Conservation (phyloP, 108 stramenopile genomes). For the Schizochytrium sp. region DNA sequence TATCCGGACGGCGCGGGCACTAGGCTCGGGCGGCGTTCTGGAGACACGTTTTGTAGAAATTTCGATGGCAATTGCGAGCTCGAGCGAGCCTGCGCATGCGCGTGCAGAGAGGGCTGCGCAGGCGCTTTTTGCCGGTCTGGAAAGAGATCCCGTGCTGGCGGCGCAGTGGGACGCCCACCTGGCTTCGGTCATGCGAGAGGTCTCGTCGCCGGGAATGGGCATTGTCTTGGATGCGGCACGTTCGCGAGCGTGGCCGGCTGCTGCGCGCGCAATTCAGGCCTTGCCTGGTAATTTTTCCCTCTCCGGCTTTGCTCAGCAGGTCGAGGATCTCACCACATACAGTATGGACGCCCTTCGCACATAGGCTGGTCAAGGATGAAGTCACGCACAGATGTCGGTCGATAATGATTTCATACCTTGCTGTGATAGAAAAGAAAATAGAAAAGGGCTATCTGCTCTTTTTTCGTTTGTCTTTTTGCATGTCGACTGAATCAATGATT, state of each 20-base stretch:
- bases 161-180: background rate
- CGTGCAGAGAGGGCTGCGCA: background rate
- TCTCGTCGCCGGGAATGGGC: background rate
- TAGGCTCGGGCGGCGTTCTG: background rate
- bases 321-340: background rate
- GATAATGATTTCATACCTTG: no score
- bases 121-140: background rate
- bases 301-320: background rate
- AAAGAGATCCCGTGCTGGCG: background rate
- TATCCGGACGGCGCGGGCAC: background rate
- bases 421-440: no score
- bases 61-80: background rate
- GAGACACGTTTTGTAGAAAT: background rate
- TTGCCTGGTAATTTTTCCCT: background rate
- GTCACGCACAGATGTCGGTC: no score
- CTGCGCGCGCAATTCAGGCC: background rate
- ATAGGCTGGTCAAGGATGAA: background rate
- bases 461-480: no score
- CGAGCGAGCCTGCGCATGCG: background rate
- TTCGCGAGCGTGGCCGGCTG: background rate
- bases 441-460: no score
- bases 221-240: background rate
- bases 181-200: background rate
- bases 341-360: background rate
- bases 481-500: background rate